Evolutionary conservation across 805 yeast species (phyloP).

Genomic region (Saccharomyces paradoxus): DNA sequence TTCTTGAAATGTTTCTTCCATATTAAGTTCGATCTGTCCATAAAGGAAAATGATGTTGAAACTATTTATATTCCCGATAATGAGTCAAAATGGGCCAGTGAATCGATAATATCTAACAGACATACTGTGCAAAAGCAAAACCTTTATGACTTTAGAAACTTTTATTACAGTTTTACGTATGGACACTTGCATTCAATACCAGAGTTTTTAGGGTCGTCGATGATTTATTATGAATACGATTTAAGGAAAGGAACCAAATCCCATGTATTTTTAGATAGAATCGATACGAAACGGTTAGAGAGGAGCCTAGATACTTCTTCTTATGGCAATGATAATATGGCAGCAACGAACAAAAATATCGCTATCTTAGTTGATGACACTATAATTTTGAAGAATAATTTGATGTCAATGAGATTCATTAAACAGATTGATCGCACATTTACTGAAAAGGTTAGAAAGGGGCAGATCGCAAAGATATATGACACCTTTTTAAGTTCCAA

Average conservation of each 20-base stretch:
- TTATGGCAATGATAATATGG: not conserved
- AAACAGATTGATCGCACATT: slow-evolving; percentile 17
- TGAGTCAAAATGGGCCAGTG: slow-evolving; percentile 34
- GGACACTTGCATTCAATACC: slow-evolving; percentile 24
- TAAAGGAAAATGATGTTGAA: slow-evolving; percentile 43
- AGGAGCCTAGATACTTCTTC: slow-evolving; percentile 12
- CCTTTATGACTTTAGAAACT: slow-evolving; percentile 16
- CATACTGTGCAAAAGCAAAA: slow-evolving; percentile 12
- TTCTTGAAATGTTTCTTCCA: slow-evolving; percentile 49
- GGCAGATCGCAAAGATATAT: slow-evolving; percentile 15
- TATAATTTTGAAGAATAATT: slow-evolving; percentile 20
- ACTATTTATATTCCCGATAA: slow-evolving; percentile 51
- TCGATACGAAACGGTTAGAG: slow-evolving; percentile 25
- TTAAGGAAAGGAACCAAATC: slow-evolving; percentile 14
- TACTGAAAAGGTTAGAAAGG: slow-evolving; percentile 22
- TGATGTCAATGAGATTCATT: slow-evolving; percentile 26
- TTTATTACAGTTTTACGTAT: slow-evolving; percentile 26
- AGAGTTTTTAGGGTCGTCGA: slow-evolving; percentile 19
- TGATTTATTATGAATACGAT: slow-evolving; percentile 27
- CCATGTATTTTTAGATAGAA: slow-evolving; percentile 24
- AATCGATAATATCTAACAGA: not conserved
- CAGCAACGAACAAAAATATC: not conserved
- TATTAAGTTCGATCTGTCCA: slow-evolving; percentile 41
- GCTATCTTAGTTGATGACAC: slow-evolving; percentile 16
- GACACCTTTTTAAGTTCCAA: slow-evolving; percentile 18